Evolutionary conservation across 1,284 basidiomycete genomes (phyloP), one percentile per base, ranked within the genome.

Genomic region (Sanghuangporus sanghuang): DNA sequence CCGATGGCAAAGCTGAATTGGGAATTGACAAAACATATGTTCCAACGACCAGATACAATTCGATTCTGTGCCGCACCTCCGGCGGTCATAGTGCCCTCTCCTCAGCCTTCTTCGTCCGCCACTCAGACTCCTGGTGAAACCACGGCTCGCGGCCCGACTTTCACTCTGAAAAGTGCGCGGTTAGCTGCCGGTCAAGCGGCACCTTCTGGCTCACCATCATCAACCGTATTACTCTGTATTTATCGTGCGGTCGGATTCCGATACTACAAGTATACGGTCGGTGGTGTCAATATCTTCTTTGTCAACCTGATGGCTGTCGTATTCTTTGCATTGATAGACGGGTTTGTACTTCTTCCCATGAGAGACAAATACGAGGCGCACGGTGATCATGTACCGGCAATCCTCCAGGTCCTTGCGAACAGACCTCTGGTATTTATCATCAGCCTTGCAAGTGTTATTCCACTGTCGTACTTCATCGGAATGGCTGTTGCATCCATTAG

Each of bases 401-500:
- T 97, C 65, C 78, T 98, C 40, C 79, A 79, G 0, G 73, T 90
- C 65, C 73, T 99, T 61, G 84, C 93, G 2, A 88, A 87, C 2
- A 89, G 90, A 61, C 85, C 82, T 0, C 77, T 95, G 68, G 90
- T 99, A 70, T 99, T 99, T 74, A 71, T 93, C 50, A 77, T 96
- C 71, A 86, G 92, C 68, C 80, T 99, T 39, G 85, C 92, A 18
- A 95, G 92, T 68, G 95, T 99, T 69, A 98, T 99, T 67, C 97
- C 97, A 0, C 82, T 99, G 6, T 96, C 93, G 6, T 99, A 99
- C 81, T 99, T 98, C 78, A 98, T 99, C 71, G 97, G 97, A 23
- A 99, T 99, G 97, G 97, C 97, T 1, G 97, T 99, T 62, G 97
- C 97, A 0, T 96, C 93, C 57, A 99, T 99, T 73, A 95, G 93